These are phyloP conservation scores for Solanum sejunctum DNA, from an alignment of 257 asterid genomes.

Conservation along the genomic window DNA sequence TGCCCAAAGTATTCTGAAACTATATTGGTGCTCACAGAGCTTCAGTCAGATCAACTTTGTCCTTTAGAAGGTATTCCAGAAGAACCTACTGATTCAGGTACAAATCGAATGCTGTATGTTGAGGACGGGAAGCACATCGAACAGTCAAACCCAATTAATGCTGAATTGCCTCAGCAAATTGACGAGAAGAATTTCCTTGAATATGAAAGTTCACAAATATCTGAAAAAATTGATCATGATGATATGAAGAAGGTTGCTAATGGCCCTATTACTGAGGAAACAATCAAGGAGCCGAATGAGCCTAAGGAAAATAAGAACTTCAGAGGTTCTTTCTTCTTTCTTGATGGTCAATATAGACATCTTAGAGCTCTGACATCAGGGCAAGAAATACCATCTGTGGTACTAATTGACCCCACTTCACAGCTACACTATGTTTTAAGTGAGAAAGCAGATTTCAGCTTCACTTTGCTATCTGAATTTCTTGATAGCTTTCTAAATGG, in stretches of 20 bases:
- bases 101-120: conserved; percentile 2
- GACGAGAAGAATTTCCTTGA: conserved; percentile 18
- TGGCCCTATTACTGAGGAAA: conserved; percentile 17
- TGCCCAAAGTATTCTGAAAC: not conserved
- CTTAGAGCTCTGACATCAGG: conserved; percentile 70
- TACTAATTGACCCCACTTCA: conserved; percentile 55
- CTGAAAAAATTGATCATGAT: conserved; percentile 12
- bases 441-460: conserved; percentile 29
- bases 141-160: conserved; percentile 15
- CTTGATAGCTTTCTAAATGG: conserved; percentile 46
- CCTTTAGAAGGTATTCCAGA: not conserved
- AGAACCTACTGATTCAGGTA: not conserved
- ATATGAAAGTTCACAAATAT: conserved; percentile 13
- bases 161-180: conserved; percentile 16
- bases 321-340: conserved; percentile 51
- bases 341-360: conserved; percentile 68
- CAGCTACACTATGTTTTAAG: conserved; percentile 49
- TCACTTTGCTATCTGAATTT: conserved; percentile 42
- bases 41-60: not conserved
- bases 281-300: conserved; percentile 20
- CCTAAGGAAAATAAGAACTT: conserved; percentile 16
- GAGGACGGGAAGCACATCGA: not conserved
- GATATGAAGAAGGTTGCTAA: conserved; percentile 14
- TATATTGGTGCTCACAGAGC: not conserved
- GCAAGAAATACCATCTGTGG: conserved; percentile 57